These are phyloP conservation scores for Saturnispora besseyi DNA, from an alignment of 805 yeast species.

Conservation along the genomic window DNA sequence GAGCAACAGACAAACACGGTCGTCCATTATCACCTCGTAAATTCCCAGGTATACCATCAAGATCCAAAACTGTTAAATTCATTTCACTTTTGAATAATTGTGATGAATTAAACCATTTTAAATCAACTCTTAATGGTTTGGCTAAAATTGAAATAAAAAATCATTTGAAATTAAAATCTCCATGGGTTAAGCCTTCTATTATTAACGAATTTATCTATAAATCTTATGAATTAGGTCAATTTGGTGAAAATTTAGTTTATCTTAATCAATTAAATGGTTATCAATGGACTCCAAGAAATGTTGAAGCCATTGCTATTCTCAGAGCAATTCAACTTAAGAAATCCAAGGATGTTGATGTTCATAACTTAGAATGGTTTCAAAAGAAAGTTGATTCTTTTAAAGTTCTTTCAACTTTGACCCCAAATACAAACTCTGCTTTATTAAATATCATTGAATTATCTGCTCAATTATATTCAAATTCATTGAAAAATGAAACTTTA, in stretches of 20 bases:
- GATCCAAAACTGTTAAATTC: constrained; percentile 18
- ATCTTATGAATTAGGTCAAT: constrained; percentile 18
- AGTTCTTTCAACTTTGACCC: constrained; percentile 8
- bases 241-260: constrained; percentile 14
- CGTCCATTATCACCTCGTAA: constrained; percentile 21
- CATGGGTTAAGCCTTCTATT: constrained; percentile 17
- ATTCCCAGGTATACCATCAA: constrained; percentile 23
- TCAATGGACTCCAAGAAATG: constrained; percentile 15
- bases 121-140: constrained; percentile 14
- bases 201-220: constrained; percentile 23
- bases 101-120: constrained; percentile 20
- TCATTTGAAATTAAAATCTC: constrained; percentile 6
- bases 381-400: constrained; percentile 13
- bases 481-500: background rate
- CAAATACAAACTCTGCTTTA: constrained; percentile 1
- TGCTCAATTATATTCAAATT: background rate
- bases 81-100: constrained; percentile 17
- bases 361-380: constrained; percentile 13
- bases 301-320: constrained; percentile 20
- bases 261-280: constrained; percentile 17
- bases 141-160: constrained; percentile 10
- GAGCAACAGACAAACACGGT: constrained; percentile 21
- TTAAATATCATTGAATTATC: background rate
- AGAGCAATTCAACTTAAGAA: constrained; percentile 17
- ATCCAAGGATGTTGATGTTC: constrained; percentile 3